Base-by-base conservation (phyloP, 179 eudicot species). In the Corrigiola litoralis region DNA sequence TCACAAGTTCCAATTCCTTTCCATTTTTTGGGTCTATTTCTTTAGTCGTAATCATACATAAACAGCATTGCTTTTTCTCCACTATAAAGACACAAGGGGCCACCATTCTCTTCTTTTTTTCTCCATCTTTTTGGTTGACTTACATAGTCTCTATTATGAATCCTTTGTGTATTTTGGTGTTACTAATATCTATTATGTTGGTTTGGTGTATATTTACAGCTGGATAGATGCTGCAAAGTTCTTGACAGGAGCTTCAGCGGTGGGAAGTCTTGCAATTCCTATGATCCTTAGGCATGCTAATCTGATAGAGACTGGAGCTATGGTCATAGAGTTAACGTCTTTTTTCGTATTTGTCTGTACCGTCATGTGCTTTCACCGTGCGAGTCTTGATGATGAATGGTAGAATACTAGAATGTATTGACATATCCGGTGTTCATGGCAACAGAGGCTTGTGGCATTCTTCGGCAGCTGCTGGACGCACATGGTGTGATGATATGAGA, bases 151-250 rank as follows among this genome's bases (percentile, higher is more conserved):
- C n/a, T n/a, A n/a, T n/a, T n/a, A n/a, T n/a, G n/a, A n/a, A n/a
- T n/a, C n/a, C n/a, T n/a, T n/a, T n/a, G n/a, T n/a, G n/a, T n/a
- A n/a, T n/a, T n/a, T n/a, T n/a, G n/a, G n/a, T 24, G 2, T 31
- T 31, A 31, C 18, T n/a, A 0, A 54, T 14, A 29, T 20, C 12
- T 46, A 23, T 10, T 20, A 21, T 33, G 0, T 6, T 11, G 0
- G 9, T 6, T 17, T 18, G 11, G 5, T 20, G 27, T 57, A 25
- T 25, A 18, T 65, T 59, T 67, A 78, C 87, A 91, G 97, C 23
- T 91, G 97, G 97, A 70, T 91, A 48, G 91, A 89, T 73, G 97
- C 97, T 5, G 97, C 96, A 16, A 91, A 89, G 70, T 91, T 91
- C 71, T 77, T 91, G 76, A 91, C 97, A 31, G 97, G 97, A 74